Base-by-base conservation (phyloP, 352 stramenopile genomes). In the Bremia lactucae region DNA sequence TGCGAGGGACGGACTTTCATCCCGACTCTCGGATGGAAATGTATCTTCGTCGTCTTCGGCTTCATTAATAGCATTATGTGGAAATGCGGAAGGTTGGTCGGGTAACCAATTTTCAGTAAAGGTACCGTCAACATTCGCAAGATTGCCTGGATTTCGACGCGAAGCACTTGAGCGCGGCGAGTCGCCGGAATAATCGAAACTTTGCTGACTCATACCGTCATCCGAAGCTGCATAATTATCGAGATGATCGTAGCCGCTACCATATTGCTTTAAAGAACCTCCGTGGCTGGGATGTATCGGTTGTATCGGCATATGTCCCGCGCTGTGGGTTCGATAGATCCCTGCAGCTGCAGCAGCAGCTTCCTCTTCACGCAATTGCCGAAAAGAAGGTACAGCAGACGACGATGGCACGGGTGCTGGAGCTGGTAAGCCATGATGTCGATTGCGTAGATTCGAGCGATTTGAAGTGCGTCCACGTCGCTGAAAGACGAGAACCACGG, bases 401-500 rank as follows among this genome's bases (percentile, higher is more conserved):
- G 58, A 58, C 4, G 53, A 55, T 13, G 55, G 49, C 16, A 55
- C 40, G 6, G 49, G 46, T 25, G 46, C 50, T 15, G 62, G 44
- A 7, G 42, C 34, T 10, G 52, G 46, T 4, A 59, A 36, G 11
- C 36, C 49, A 9, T 29, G 15, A 48, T 46, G 43, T 39, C 42
- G 42, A 41, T 42, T 35, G 10, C 58, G 52, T 11, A 42, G 59
- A 36, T 48, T 33, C 8, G 15, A 33, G 23, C 53, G 43, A 33
- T 6, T 41, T n/a, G 55, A 51, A 21, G 34, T 35, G 31, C 55
- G 58, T 31, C 49, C 48, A 20, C 42, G 61, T 38, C 49, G 42
- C 53, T 87, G 68, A 49, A 92, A 92, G 0, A 89, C 73, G 2
- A 92, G 59, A 2, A 86, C 59, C 1, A 87, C 80, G 2, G 80